Conservation (phyloP, 2,329 filamentous ascomycete genomes). For the Metarhizium guizhouense region DNA sequence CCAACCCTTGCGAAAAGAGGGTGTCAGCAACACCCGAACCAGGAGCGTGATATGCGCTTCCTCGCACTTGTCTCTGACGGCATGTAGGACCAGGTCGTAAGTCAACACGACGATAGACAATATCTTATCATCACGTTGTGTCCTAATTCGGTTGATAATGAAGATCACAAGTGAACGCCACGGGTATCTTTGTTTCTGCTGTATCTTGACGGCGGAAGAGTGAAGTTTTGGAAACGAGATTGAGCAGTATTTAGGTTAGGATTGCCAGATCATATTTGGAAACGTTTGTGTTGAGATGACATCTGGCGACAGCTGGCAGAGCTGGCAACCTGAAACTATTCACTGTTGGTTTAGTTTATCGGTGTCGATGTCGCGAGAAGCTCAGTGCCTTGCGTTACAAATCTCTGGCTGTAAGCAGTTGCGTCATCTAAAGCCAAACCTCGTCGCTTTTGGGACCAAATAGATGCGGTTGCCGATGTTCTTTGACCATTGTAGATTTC, state of each 20-base stretch:
- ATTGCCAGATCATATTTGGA: not conserved
- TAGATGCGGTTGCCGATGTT: not conserved
- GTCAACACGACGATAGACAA: not conserved
- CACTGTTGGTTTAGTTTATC: not conserved
- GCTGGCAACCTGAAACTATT: not conserved
- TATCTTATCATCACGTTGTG: not conserved
- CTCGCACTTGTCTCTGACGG: not conserved
- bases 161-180: not conserved
- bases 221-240: not conserved
- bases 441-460: too few relatives aligned
- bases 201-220: not conserved
- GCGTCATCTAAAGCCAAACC: not conserved
- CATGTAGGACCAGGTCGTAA: not conserved
- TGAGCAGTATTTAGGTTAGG: not conserved
- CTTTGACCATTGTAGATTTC: not conserved
- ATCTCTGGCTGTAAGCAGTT: not conserved
- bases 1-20: not conserved
- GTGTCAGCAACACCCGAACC: not conserved
- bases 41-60: not conserved
- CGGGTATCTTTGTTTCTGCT: not conserved
- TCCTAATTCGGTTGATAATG: not conserved
- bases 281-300: not conserved
- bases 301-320: slow-evolving; percentile 6
- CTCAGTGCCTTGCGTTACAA: not conserved
- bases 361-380: not conserved